These are phyloP conservation scores for Taiwanofungus camphoratus DNA, from an alignment of 1,284 basidiomycete species.

Conservation along the genomic window DNA sequence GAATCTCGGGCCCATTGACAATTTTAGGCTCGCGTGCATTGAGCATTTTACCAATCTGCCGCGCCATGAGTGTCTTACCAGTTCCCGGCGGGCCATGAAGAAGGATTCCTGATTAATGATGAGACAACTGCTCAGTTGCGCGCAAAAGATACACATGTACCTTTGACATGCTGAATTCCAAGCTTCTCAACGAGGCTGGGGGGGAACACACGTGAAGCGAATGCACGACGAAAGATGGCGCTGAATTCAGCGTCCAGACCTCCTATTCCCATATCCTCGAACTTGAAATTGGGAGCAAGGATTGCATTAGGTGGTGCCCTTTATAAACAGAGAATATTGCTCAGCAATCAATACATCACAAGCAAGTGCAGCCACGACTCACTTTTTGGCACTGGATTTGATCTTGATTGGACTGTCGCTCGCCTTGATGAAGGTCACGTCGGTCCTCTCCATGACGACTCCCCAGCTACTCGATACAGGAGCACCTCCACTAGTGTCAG, in stretches of 20 bases:
- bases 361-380: conserved; percentile 19
- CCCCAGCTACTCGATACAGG: conserved; percentile 44
- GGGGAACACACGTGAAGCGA: conserved; percentile 97
- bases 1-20: conserved; percentile 96
- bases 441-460: conserved; percentile 86
- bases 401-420: conserved; percentile 81
- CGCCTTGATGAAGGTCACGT: conserved; percentile 86
- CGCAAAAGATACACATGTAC: conserved; percentile 32
- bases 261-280: conserved; percentile 99
- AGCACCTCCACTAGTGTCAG: conserved; percentile 46
- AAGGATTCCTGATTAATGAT: conserved; percentile 60
- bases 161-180: conserved; percentile 98
- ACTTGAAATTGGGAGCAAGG: conserved; percentile 97
- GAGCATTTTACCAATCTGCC: conserved; percentile 99
- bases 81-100: conserved; percentile 97
- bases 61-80: conserved; percentile 96
- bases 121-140: neutral
- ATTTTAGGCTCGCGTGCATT: conserved; percentile 98
- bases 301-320: conserved; percentile 93
- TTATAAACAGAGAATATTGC: no score
- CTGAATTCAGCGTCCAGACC: conserved; percentile 95
- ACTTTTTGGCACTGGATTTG: conserved; percentile 91
- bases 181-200: conserved; percentile 96
- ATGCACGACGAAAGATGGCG: conserved; percentile 97
- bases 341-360: neutral